Conservation (phyloP, 2,329 filamentous ascomycete genomes). For the Ilyonectria destructans region DNA sequence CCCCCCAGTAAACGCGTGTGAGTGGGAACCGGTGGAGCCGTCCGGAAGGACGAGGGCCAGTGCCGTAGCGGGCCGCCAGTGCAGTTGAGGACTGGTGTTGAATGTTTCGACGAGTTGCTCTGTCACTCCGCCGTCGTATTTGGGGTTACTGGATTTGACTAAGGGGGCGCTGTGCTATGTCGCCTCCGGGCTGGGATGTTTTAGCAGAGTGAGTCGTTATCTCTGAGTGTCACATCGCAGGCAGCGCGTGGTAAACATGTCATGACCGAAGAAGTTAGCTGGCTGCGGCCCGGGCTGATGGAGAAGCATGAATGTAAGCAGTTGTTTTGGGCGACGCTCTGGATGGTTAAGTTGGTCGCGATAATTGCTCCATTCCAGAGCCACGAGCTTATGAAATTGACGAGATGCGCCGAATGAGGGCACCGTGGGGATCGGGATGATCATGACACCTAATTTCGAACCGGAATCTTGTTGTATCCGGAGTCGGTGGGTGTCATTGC, state of each 20-base stretch:
- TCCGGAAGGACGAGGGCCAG: conserved; percentile 5
- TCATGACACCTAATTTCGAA: conserved; percentile 12
- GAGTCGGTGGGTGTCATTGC: not conserved
- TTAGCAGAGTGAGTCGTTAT: not conserved
- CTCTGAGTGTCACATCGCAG: not conserved
- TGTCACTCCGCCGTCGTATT: not conserved
- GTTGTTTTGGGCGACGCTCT: conserved; percentile 1
- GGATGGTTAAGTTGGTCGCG: not conserved
- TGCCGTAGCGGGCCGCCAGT: conserved; percentile 6
- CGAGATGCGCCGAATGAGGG: not conserved
- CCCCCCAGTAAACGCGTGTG: conserved; percentile 20
- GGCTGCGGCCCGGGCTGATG: not conserved
- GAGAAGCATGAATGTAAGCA: not conserved
- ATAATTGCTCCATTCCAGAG: conserved; percentile 29
- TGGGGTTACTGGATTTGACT: not conserved
- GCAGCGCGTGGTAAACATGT: conserved; percentile 4
- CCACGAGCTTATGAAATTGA: not conserved
- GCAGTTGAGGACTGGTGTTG: conserved; percentile 1
- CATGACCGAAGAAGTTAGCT: not conserved
- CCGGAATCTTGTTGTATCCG: conserved; percentile 21
- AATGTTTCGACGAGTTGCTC: conserved; percentile 4
- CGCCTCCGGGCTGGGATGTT: conserved; percentile 1
- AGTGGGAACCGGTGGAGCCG: conserved; percentile 30
- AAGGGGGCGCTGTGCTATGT: not conserved
- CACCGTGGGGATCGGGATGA: not conserved